Evolutionary conservation across 2,329 filamentous ascomycete genomes (phyloP).

Genomic region (Didymella lethalis): DNA sequence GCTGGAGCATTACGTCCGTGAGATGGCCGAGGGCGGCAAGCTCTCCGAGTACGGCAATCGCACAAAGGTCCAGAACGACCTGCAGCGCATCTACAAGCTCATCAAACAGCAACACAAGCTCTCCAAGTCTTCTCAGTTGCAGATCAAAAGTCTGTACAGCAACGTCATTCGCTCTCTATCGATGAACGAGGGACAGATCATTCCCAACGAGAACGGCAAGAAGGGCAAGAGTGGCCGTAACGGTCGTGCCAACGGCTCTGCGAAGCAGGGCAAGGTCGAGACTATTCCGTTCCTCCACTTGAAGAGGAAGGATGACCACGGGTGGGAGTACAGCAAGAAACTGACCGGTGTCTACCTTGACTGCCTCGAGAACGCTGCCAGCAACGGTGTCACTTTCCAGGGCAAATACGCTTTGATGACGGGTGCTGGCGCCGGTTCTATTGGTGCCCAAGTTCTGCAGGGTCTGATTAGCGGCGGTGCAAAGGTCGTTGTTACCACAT

Average conservation of each 20-base stretch:
- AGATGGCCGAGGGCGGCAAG: conserved; percentile 98
- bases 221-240: conserved; percentile 66
- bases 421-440: conserved; percentile 95
- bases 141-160: conserved; percentile 94
- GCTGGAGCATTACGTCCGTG: conserved; percentile 96
- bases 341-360: conserved; percentile 92
- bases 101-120: conserved; percentile 98
- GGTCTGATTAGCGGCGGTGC: conserved; percentile 96
- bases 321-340: conserved; percentile 99
- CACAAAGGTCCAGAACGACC: conserved; percentile 95
- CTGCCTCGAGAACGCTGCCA: conserved; percentile 87
- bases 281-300: conserved; percentile 97
- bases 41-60: conserved; percentile 98
- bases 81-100: conserved; percentile 95
- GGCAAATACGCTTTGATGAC: conserved; percentile 98
- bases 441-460: conserved; percentile 95
- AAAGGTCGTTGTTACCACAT: conserved; percentile 96
- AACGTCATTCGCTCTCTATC: conserved; percentile 92
- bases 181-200: conserved; percentile 98
- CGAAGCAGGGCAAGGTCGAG: conserved; percentile 88
- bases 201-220: conserved; percentile 84
- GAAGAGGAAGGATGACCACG: conserved; percentile 90
- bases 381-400: conserved; percentile 86
- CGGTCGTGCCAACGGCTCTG: conserved; percentile 60
- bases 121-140: conserved; percentile 92